These are phyloP conservation scores for Hysterangium stoloniferum DNA, from an alignment of 768 basidiomycete genomes.

Conservation along the genomic window DNA sequence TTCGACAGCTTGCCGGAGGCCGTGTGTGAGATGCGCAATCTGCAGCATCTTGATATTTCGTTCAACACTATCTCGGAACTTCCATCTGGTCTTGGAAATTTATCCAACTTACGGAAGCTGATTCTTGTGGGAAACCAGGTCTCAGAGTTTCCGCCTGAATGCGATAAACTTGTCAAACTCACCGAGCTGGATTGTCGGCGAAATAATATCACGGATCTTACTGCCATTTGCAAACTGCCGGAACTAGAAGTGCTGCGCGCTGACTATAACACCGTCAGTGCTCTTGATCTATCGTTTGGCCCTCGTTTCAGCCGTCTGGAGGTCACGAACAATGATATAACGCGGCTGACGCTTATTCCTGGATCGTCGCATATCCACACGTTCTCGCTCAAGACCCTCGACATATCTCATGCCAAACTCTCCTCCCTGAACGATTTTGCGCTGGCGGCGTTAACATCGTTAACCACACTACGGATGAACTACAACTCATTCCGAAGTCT, in stretches of 20 bases:
- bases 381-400: conserved; percentile 63
- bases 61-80: conserved; percentile 85
- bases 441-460: conserved; percentile 62
- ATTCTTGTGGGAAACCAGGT: conserved; percentile 85
- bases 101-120: conserved; percentile 62
- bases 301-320: conserved; percentile 58
- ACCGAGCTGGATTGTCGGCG: conserved; percentile 74
- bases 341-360: conserved; percentile 56
- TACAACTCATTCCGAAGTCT: conserved; percentile 81
- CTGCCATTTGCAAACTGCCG: conserved; percentile 60
- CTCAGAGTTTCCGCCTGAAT: conserved; percentile 58
- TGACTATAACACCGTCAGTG: conserved; percentile 77
- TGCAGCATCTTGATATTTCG: conserved; percentile 85
- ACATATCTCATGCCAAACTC: conserved; percentile 84
- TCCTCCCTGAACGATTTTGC: conserved; percentile 72
- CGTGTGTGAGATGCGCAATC: conserved; percentile 61
- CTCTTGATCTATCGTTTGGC: conserved; percentile 71
- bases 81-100: conserved; percentile 68
- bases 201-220: conserved; percentile 75
- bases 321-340: conserved; percentile 85
- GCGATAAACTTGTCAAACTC: conserved; percentile 47
- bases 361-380: conserved; percentile 37
- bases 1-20: conserved; percentile 69
- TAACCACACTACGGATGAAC: conserved; percentile 68
- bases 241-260: conserved; percentile 60